A percentile compares a stretch with the other conserved stretches of the same genome.
These are phyloP conservation scores for Amanita rimosa DNA, from an alignment of 768 basidiomycete species.

Conservation along the genomic window DNA sequence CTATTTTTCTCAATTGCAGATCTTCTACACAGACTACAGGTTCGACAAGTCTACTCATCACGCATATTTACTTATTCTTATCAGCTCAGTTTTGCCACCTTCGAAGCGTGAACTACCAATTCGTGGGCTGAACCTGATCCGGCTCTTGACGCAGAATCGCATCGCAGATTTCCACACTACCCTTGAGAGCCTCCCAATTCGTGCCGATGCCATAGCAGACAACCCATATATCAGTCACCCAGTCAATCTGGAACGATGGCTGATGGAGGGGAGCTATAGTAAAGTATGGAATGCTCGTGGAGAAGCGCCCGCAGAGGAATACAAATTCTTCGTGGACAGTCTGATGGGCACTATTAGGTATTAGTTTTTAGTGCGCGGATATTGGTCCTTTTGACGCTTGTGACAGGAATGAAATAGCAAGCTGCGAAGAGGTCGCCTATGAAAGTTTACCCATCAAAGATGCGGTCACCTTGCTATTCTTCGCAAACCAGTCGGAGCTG, in stretches of 20 bases:
- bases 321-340: conserved; percentile 88
- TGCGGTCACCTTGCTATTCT: conserved; percentile 87
- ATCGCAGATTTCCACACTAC: conserved; percentile 98
- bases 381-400: not conserved
- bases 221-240: conserved; percentile 77
- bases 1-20: conserved; percentile 85
- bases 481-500: conserved; percentile 71
- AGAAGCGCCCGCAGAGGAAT: conserved; percentile 88
- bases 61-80: not conserved
- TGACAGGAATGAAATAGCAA: conserved; percentile 88
- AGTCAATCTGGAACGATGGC: conserved; percentile 88
- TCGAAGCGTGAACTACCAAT: conserved; percentile 84
- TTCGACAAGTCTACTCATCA: conserved; percentile 13
- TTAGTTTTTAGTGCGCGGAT: conserved; percentile 10
- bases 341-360: conserved; percentile 92
- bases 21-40: conserved; percentile 85
- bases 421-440: conserved; percentile 92
- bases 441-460: conserved; percentile 84
- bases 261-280: conserved; percentile 98
- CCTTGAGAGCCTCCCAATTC: conserved; percentile 75
- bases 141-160: conserved; percentile 88
- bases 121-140: conserved; percentile 89
- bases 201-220: conserved; percentile 52
- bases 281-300: conserved; percentile 96
- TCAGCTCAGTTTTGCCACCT: conserved; percentile 60